Evolutionary conservation across 2,329 filamentous ascomycete genomes (phyloP), one percentile per base, ranked within the genome.

Genomic region (Ophiostoma sp.): DNA sequence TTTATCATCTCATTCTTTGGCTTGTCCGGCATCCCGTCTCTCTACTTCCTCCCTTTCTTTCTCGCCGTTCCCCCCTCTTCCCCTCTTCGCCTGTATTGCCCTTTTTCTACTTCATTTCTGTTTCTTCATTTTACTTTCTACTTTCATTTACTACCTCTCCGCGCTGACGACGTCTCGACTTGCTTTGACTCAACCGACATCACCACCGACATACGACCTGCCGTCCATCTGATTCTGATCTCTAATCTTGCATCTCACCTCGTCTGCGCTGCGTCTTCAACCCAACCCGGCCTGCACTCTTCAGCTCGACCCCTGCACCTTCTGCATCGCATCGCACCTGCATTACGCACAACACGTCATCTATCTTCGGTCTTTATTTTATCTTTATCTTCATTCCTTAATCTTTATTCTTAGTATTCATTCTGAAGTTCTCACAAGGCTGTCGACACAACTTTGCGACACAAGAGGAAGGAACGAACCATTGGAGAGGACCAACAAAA

Each of bases 401-500:
- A 3, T 44, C 41, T 44, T 20, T 3, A 17, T 2, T 17, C 44
- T 48, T 48, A 31, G 27, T 1, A 20, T 48, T 8, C 17, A n/a
- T 8, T 48, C 17, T n/a, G 4, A 48, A 15, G 17, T 48, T 48
- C 10, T 39, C 44, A 20, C 44, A 48, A 48, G 44, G 44, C 44
- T 48, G 44, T 48, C 10, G 36, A 10, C 36, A 11, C 36, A 31
- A 8, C 20, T 48, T 48, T 48, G 44, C 44, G n/a, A 57, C n/a
- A 27, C 52, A 57, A 57, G 17, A 57, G 52, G 52, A 57, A 57
- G 52, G 52, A 57, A 31, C 52, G 52, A 57, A 57, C 52, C 52
- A 57, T n/a, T 57, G 23, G 52, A n/a, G 44, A 5, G 23, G 23
- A 31, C 15, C 60, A 36, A 64, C 60, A 64, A 62, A 15, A 33